Conservation (phyloP, 108 stramenopile genomes). For the Cyclotella choctawhatcheeana region DNA sequence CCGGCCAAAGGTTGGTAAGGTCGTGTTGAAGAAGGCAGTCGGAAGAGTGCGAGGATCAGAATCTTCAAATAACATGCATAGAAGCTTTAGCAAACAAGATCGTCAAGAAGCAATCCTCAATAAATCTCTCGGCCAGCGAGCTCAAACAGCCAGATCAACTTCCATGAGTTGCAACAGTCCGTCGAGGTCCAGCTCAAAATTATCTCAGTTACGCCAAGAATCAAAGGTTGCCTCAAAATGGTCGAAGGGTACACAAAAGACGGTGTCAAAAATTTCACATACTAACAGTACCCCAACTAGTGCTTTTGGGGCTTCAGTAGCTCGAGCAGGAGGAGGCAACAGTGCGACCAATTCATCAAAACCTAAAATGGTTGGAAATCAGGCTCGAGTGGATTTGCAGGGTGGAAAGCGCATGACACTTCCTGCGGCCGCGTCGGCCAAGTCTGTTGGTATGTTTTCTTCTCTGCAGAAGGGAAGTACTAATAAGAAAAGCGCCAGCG, state of each 20-base stretch:
- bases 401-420: constrained; percentile 41
- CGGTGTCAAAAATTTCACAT: constrained; percentile 16
- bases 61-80: background rate
- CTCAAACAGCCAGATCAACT: constrained; percentile 11
- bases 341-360: background rate
- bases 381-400: constrained; percentile 33
- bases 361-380: constrained; percentile 8
- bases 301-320: constrained; percentile 40
- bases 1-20: constrained; percentile 44
- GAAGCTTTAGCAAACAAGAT: background rate
- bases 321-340: constrained; percentile 19
- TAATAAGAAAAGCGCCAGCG: background rate
- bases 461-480: constrained; percentile 26
- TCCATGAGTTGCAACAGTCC: background rate
- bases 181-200: background rate
- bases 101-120: constrained; percentile 41
- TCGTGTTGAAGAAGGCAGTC: constrained; percentile 39
- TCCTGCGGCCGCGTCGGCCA: constrained; percentile 24
- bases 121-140: constrained; percentile 36
- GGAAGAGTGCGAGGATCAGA: constrained; percentile 40
- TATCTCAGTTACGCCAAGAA: constrained; percentile 28
- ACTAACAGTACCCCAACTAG: background rate
- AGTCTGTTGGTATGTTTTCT: constrained; percentile 37
- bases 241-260: constrained; percentile 34
- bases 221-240: constrained; percentile 32